Base-by-base conservation (phyloP, 495 filamentous ascomycete species). In the Penicillium lagena region DNA sequence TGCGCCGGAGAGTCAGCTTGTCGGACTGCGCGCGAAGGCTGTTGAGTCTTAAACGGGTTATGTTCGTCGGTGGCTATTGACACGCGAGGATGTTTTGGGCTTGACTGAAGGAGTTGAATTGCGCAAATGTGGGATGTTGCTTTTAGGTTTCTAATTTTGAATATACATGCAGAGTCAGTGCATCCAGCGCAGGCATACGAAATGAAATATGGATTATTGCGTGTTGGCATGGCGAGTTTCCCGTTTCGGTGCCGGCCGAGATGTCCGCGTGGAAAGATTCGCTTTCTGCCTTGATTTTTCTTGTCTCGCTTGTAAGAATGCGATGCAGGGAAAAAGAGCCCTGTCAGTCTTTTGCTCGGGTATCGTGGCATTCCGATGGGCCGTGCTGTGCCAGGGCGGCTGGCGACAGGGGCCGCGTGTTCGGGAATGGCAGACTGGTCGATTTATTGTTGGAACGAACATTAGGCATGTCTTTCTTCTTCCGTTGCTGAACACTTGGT, bases 11-110 rank as follows among this genome's bases (percentile, higher is more conserved):
- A 74, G 71, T 32, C 77, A 70, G 63, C 39, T 95, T 47, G 79
- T 95, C 5, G 89, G 89, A 7, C 64, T 83, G 35, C 89, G 85
- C 71, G 86, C 83, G 7, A 68, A 85, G 73, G 76, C 79, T 33
- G 70, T 94, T 58, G 89, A 93, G 76, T 82, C 76, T 48, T 87
- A 56, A 22, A 4, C 22, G 22, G 22, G 22, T 22, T 22, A 22
- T 22, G 22, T 22, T 4, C 4, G 22, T 22, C 0, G 22, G 22
- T 22, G 22, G 22, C 22, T 22, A 17, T 1, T 17, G 15, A 4
- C 15, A 17, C 4, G 15, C 15, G 15, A 17, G 15, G 15, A 4
- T 17, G 15, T 17, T 17, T 17, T 17, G 15, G 4, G 15, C 15
- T 17, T 17, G 15, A 17, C 15, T 17, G 15, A 17, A 17, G 4